A percentile compares a stretch with the other conserved stretches of the same genome.
Evolutionary conservation across 2,329 filamentous ascomycete species (phyloP).

Genomic region (Metarhizium anisopliae): DNA sequence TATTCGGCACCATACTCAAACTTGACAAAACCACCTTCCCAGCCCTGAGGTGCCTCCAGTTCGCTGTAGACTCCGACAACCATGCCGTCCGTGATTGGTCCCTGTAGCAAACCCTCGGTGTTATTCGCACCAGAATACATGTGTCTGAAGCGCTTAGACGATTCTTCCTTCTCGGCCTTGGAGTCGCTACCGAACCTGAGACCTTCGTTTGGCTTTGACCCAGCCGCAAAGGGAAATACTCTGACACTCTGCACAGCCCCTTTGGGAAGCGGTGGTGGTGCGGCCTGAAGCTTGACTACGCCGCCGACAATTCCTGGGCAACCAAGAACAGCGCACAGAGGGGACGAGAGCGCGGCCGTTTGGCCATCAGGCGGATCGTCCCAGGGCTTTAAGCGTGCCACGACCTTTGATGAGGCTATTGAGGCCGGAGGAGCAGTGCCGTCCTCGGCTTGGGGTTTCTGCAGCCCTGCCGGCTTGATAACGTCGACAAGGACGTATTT

Average conservation of each 20-base stretch:
- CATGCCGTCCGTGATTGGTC: constrained; percentile 84
- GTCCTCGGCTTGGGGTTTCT: constrained; percentile 60
- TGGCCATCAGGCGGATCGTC: constrained; percentile 77
- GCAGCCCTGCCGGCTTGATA: constrained; percentile 71
- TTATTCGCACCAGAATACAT: constrained; percentile 54
- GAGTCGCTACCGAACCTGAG: constrained; percentile 85
- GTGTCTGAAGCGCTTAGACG: constrained; percentile 59
- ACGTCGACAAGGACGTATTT: constrained; percentile 77
- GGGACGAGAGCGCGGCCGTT: constrained; percentile 68
- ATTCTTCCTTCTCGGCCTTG: constrained; percentile 72
- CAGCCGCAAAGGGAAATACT: constrained; percentile 67
- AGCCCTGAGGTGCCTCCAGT: constrained; percentile 48
- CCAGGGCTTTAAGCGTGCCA: constrained; percentile 72
- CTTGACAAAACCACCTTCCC: constrained; percentile 76
- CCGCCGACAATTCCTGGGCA: constrained; percentile 71
- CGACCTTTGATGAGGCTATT: constrained; percentile 44
- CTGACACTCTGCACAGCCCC: constrained; percentile 59
- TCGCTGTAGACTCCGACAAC: constrained; percentile 53
- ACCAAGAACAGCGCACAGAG: constrained; percentile 66
- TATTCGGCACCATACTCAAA: constrained; percentile 47
- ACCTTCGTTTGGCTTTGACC: constrained; percentile 49
- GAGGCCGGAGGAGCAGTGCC: constrained; percentile 47
- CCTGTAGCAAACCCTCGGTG: constrained; percentile 60
- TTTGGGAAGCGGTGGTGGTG: constrained; percentile 60
- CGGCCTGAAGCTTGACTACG: constrained; percentile 78